These are phyloP conservation scores for Spinacia oleracea DNA, from an alignment of 179 eudicot species.

Conservation along the genomic window DNA sequence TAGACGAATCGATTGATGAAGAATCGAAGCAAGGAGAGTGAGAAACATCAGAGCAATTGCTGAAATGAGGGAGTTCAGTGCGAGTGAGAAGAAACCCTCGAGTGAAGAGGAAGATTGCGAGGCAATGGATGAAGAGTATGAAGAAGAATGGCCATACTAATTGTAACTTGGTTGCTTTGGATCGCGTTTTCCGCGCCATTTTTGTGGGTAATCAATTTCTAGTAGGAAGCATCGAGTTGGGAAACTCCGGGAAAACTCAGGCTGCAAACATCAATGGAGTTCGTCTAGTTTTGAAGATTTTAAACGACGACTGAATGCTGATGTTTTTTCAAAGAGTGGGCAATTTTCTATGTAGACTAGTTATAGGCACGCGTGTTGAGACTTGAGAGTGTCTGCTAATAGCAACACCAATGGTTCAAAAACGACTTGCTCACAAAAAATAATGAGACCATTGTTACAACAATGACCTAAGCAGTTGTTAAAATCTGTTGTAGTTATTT, in stretches of 20 bases:
- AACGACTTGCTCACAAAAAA: too few relatives aligned
- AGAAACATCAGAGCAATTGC: conserved; percentile 65
- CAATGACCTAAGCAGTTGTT: too few relatives aligned
- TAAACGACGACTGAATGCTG: background rate
- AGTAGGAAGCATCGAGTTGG: background rate
- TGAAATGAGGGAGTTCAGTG: conserved; percentile 73
- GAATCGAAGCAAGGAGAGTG: conserved; percentile 55
- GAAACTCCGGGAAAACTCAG: too few relatives aligned
- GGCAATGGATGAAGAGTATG: conserved; percentile 50
- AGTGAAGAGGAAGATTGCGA: conserved; percentile 72
- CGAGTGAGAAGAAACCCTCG: conserved; percentile 95
- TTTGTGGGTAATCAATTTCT: background rate
- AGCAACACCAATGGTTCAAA: too few relatives aligned
- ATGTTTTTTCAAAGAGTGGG: too few relatives aligned
- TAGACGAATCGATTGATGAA: conserved; percentile 10
- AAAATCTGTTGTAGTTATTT: too few relatives aligned
- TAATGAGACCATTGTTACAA: too few relatives aligned
- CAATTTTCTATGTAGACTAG: too few relatives aligned
- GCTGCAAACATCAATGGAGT: background rate
- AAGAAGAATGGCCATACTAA: conserved; percentile 43
- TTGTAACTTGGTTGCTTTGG: conserved; percentile 32
- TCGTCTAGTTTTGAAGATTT: background rate
- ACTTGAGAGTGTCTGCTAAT: too few relatives aligned
- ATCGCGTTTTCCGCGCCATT: background rate
- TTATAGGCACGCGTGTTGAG: too few relatives aligned